Evolutionary conservation across 768 basidiomycete species (phyloP), one percentile per base, ranked within the genome.

Genomic region (Crucibulum laeve): DNA sequence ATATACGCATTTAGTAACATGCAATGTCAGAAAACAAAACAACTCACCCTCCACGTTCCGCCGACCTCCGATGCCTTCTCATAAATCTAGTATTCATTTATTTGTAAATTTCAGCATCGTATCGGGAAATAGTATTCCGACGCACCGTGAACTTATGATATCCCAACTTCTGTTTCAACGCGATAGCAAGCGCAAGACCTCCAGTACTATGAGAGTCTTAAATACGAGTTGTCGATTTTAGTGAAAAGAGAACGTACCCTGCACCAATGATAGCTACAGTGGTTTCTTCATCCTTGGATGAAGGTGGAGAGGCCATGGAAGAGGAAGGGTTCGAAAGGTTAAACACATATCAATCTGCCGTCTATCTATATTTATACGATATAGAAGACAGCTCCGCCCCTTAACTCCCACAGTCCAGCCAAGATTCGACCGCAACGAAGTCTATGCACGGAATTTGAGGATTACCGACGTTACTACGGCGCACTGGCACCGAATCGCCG

Each of bases 1-100:
- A 7, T 25, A 26, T 36, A 19, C 23, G 30, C 28, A 26, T 15
- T 25, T 30, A 5, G 39, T 25, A 21, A 14, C 26, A 13, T 32
- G 33, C 15, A 34, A 36, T 11, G 23, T 19, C 36, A 24, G 11
- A 15, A n/a, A 15, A 35, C 6, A 23, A 39, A 7, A 24, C 7
- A 25, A 61, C 74, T 49, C 43, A 77, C 76, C 47, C 73, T 62
- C 76, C 76, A 78, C 17, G 73, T 73, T 28, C 76, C 74, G 6
- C 76, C 76, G 13, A 77, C 62, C 24, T 68, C 67, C 3, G 40
- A 39, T 3, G 53, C 67, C 40, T 72, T 70, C 50, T 78, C 76
- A 24, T 66, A 72, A 17, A 77, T 69, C 76, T 77, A 48, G 8
- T 17, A 4, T 1, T 21, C 13, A n/a, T 37, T 15, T 19, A 23